Conservation (phyloP, 116 monocot genomes). For the Posidonia oceanica region DNA sequence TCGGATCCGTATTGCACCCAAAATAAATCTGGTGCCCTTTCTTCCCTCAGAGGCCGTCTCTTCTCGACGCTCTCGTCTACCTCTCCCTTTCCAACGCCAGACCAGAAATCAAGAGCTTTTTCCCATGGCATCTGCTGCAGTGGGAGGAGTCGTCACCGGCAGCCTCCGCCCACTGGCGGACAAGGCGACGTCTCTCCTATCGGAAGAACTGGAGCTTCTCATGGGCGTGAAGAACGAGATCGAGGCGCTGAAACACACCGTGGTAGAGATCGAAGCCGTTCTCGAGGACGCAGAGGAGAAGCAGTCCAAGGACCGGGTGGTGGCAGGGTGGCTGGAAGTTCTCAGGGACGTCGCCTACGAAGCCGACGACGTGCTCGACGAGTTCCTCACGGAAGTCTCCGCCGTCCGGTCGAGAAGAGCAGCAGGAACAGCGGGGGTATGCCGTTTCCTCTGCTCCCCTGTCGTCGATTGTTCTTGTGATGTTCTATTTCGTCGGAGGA, state of each 20-base stretch:
- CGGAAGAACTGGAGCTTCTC: neutral
- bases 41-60: no score
- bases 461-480: neutral
- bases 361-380: constrained; percentile 14
- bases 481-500: neutral
- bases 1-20: no score
- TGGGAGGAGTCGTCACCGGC: no score
- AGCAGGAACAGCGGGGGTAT: no score
- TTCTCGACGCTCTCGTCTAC: no score
- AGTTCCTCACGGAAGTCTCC: neutral
- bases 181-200: neutral
- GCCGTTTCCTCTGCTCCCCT: neutral
- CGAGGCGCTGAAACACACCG: neutral
- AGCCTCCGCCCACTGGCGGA: neutral
- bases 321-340: neutral
- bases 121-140: no score
- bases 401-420: neutral
- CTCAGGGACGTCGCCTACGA: constrained; percentile 10
- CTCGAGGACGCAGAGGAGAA: constrained; percentile 16
- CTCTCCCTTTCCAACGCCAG: no score
- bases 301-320: neutral
- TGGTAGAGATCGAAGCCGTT: neutral
- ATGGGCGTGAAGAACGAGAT: neutral
- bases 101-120: no score
- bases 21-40: no score